Conservation (phyloP, 106 monocot species). For the Phalaenopsis equestris region DNA sequence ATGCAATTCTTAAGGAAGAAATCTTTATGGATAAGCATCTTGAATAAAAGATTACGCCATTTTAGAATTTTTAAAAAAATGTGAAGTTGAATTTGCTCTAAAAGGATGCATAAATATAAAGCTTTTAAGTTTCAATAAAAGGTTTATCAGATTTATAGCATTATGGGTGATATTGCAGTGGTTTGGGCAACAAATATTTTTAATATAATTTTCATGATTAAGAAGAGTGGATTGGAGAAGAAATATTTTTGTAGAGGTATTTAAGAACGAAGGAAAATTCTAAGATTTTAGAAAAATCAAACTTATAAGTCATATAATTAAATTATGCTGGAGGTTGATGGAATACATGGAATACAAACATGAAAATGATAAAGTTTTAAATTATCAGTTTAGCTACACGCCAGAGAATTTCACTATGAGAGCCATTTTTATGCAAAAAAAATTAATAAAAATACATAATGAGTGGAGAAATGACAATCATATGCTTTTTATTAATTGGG, state of each 20-base stretch:
- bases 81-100: background rate
- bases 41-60: background rate
- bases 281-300: background rate
- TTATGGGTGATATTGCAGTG: background rate
- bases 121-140: background rate
- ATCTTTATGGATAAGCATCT: background rate
- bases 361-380: background rate
- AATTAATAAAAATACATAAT: background rate
- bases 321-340: background rate
- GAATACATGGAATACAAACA: background rate
- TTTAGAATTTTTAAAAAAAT: background rate
- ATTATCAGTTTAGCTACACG: background rate
- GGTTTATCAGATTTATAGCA: background rate
- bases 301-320: background rate
- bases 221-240: background rate
- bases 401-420: background rate
- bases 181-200: background rate
- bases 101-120: background rate
- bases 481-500: background rate
- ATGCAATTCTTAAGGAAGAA: background rate
- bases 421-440: background rate
- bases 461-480: background rate
- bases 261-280: background rate
- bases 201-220: background rate
- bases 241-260: background rate